Evolutionary conservation across 2,329 filamentous ascomycete genomes (phyloP), one percentile per base, ranked within the genome.

Genomic region (Penicillium sp.): DNA sequence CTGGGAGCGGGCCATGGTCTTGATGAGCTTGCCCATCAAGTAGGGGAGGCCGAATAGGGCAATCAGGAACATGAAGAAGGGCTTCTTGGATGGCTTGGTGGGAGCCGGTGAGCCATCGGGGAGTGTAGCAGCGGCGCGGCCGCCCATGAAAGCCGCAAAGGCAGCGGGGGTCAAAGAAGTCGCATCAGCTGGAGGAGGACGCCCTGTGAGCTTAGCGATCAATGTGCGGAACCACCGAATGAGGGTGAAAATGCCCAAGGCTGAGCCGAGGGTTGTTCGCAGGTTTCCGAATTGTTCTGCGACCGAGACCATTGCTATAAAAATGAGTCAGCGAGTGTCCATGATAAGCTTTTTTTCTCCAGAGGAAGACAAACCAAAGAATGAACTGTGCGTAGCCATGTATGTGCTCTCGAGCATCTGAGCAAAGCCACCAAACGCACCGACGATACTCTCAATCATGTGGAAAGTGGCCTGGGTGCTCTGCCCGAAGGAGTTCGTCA

Each of bases 341-440:
- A 2, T 59, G 63, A 62, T 23, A 41, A 54, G 10, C 48, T 25
- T 13, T 15, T 54, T 12, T 50, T 29, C 13, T 13, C 6, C 2
- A 1, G 15, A 27, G 42, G 9, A 10, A 47, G 37, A 50, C 89
- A 69, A 84, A 96, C 92, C 93, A 71, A 97, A 99, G 77, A 99
- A 99, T 54, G 91, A 96, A 6, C 93, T 97, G 77, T 99, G 94
- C 0, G 94, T 99, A 31, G 95, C 94, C 95, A 99, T 99, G 70
- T 97, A 99, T 12, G 94, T 97, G 80, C 94, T 97, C 78, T 99
- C 94, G 29, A 99, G 83, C 94, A 99, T 99, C 80, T 99, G 94
- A 13, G 95, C 91, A 73, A 99, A 97, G 0, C 95, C 94, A 21
- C 93, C 93, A 80, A 99, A 99, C 2, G 94, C 93, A 25, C 91